phyloP scores from a whole-genome alignment of 2,329 filamentous ascomycete species.

The Dothistroma pini region DNA sequence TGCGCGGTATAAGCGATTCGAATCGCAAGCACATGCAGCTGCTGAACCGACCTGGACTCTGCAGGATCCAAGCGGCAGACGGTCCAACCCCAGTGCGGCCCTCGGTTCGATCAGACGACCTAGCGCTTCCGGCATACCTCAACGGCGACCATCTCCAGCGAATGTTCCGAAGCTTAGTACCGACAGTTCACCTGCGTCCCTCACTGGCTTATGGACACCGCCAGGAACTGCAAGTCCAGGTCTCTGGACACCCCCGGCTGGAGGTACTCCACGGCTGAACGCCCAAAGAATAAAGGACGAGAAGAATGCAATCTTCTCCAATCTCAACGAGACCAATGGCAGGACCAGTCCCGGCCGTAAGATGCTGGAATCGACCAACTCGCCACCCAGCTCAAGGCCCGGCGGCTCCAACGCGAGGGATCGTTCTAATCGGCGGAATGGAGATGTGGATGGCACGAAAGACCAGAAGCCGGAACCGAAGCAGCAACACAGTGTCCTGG shows the following conservation, averaged over 20 bases:
- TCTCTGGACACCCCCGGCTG: slow-evolving; percentile 39
- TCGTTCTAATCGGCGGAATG: not conserved
- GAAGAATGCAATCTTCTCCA: slow-evolving; percentile 11
- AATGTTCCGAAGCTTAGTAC: slow-evolving; percentile 11
- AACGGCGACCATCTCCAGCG: slow-evolving; percentile 29
- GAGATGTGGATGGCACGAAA: slow-evolving; percentile 6
- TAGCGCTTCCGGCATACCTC: slow-evolving; percentile 10
- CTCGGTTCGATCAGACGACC: slow-evolving; percentile 25
- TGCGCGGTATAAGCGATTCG: slow-evolving; percentile 20
- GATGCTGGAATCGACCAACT: slow-evolving; percentile 35
- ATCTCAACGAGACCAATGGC: slow-evolving; percentile 13
- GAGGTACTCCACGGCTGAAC: slow-evolving; percentile 22
- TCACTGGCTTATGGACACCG: slow-evolving; percentile 14
- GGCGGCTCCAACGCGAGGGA: slow-evolving; percentile 2
- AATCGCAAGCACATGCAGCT: slow-evolving; percentile 14
- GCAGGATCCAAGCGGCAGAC: slow-evolving; percentile 24
- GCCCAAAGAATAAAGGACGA: slow-evolving; percentile 25
- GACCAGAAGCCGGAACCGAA: slow-evolving; percentile 1
- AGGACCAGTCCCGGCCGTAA: slow-evolving; percentile 22
- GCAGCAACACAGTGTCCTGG: slow-evolving; percentile 17
- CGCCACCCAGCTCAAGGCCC: slow-evolving; percentile 26
- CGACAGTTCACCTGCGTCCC: slow-evolving; percentile 33
- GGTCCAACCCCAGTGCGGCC: slow-evolving; percentile 23
- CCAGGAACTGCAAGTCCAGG: slow-evolving; percentile 18
- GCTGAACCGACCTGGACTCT: slow-evolving; percentile 20